Conservation (phyloP, 2,329 filamentous ascomycete species). For the Ophiostoma novo-ulmi region DNA sequence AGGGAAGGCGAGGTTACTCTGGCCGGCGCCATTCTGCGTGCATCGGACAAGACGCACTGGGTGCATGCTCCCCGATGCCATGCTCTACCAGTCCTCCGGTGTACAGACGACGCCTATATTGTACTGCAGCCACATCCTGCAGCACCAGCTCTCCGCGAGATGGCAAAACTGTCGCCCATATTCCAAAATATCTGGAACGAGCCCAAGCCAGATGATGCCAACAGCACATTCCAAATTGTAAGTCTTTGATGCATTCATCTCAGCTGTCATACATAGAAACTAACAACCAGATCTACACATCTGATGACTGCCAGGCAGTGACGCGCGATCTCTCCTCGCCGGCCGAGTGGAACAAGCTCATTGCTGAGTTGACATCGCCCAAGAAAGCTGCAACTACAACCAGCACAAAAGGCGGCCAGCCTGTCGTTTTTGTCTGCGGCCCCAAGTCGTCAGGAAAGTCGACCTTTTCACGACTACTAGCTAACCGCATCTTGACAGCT, state of each 20-base stretch:
- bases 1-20: slow-evolving; percentile 58
- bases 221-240: slow-evolving; percentile 41
- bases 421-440: slow-evolving; percentile 57
- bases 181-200: slow-evolving; percentile 64
- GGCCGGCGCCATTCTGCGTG: slow-evolving; percentile 57
- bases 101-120: slow-evolving; percentile 45
- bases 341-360: slow-evolving; percentile 56
- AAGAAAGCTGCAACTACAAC: slow-evolving; percentile 27
- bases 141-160: slow-evolving; percentile 44
- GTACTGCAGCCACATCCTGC: slow-evolving; percentile 53
- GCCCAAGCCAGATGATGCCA: slow-evolving; percentile 40
- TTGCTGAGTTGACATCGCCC: slow-evolving; percentile 41
- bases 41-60: slow-evolving; percentile 42
- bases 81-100: slow-evolving; percentile 62
- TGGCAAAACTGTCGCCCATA: slow-evolving; percentile 59
- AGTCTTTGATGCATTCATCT: background rate
- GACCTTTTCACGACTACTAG: slow-evolving; percentile 62
- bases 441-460: slow-evolving; percentile 72
- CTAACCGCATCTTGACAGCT: slow-evolving; percentile 61
- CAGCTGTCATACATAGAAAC: background rate
- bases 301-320: slow-evolving; percentile 37
- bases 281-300: slow-evolving; percentile 47
- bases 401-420: slow-evolving; percentile 29
- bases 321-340: slow-evolving; percentile 54
- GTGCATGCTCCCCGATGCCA: slow-evolving; percentile 65